phyloP scores from a whole-genome alignment of 2,329 filamentous ascomycete species.

The Fusarium fracticaudum region DNA sequence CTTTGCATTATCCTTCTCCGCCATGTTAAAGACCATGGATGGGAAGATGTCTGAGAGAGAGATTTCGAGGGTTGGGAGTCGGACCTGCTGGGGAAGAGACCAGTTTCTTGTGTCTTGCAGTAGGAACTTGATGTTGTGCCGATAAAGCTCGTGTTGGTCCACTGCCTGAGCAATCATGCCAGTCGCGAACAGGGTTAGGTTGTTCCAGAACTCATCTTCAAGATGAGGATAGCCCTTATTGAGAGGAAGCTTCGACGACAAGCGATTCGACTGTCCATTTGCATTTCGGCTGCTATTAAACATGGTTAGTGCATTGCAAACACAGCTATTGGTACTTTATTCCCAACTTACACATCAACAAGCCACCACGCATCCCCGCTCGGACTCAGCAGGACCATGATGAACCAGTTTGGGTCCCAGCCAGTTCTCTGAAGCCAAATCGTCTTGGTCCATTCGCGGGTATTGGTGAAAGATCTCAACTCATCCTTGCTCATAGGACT shows the following conservation, averaged over 20 bases:
- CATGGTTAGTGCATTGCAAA: conserved; percentile 26
- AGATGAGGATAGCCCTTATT: conserved; percentile 56
- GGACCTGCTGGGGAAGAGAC: conserved; percentile 55
- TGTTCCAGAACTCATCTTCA: conserved; percentile 61
- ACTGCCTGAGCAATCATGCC: conserved; percentile 62
- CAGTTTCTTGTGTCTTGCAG: conserved; percentile 48
- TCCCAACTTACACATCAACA: conserved; percentile 64
- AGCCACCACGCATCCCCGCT: conserved; percentile 84
- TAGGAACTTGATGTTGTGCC: conserved; percentile 54
- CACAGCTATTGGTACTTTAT: not conserved
- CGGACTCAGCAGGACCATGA: conserved; percentile 76
- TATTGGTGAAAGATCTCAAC: conserved; percentile 68
- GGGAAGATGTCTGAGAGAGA: conserved; percentile 59
- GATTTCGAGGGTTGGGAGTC: conserved; percentile 59
- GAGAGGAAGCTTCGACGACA: conserved; percentile 55
- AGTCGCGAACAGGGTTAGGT: conserved; percentile 60
- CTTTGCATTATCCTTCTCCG: conserved; percentile 27
- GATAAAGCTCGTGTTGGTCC: conserved; percentile 59
- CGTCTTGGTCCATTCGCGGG: conserved; percentile 69
- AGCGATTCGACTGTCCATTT: conserved; percentile 39
- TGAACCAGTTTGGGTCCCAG: conserved; percentile 79
- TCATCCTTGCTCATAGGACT: conserved; percentile 62
- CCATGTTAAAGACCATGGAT: conserved; percentile 44
- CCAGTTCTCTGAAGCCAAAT: conserved; percentile 75
- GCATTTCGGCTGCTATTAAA: conserved; percentile 41